Percentiles rank a stretch among this genome's conserved stretches.
phyloP scores from a whole-genome alignment of 345 rosid species.

The Euphorbia pulcherrima region DNA sequence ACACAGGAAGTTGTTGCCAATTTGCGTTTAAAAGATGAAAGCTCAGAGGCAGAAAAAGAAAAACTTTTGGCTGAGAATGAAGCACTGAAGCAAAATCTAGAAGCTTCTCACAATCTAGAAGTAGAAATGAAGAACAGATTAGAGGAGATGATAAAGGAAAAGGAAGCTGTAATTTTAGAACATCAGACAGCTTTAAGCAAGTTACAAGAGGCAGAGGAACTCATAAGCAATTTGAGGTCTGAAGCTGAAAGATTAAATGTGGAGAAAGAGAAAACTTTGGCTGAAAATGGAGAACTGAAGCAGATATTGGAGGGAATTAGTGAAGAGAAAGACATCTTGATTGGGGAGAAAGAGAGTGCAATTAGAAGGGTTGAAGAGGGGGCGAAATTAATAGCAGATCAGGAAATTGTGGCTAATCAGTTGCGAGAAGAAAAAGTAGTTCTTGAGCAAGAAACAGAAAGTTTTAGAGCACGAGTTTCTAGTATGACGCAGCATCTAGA shows the following conservation, averaged over 20 bases:
- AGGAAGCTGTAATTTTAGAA: slow-evolving; percentile 13
- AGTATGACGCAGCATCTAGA: slow-evolving; percentile 44
- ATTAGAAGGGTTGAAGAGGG: no score
- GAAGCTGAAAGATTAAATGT: slow-evolving; percentile 45
- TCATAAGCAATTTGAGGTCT: slow-evolving; percentile 42
- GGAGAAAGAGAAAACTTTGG: slow-evolving; percentile 38
- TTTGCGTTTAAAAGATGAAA: slow-evolving; percentile 56
- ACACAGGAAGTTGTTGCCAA: slow-evolving; percentile 38
- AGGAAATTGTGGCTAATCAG: no score
- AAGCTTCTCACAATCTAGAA: slow-evolving; percentile 39
- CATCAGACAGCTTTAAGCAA: slow-evolving; percentile 25
- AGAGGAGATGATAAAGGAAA: slow-evolving; percentile 22
- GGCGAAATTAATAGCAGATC: no score
- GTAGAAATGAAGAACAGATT: slow-evolving; percentile 30
- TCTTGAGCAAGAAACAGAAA: slow-evolving; percentile 45
- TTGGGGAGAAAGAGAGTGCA: no score
- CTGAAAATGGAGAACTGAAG: slow-evolving; percentile 43
- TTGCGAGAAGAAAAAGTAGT: slow-evolving; percentile 38
- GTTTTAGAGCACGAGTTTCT: no score
- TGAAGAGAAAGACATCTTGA: no score
- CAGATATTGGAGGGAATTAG: no score
- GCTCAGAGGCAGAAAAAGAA: slow-evolving; percentile 38
- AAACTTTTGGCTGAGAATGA: slow-evolving; percentile 39
- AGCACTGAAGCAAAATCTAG: slow-evolving; percentile 45
- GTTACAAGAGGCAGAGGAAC: slow-evolving; percentile 50